phyloP scores from a whole-genome alignment of 2,329 filamentous ascomycete genomes.

The Sporothrix luriei region DNA sequence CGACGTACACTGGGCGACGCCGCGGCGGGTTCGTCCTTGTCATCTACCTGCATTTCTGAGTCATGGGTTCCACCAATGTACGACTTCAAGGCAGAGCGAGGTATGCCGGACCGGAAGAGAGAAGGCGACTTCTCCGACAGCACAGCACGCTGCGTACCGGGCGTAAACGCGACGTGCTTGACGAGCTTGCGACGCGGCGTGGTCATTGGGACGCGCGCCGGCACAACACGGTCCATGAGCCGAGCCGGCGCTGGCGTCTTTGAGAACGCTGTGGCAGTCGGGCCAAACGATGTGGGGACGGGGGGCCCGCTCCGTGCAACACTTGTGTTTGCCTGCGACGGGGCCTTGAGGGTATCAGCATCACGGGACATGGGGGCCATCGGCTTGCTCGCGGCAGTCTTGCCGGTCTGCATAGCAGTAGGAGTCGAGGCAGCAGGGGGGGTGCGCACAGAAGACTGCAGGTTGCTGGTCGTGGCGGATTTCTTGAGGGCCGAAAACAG shows the following conservation, averaged over 20 bases:
- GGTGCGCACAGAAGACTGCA: conserved; percentile 36
- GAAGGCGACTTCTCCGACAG: conserved; percentile 58
- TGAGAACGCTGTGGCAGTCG: conserved; percentile 40
- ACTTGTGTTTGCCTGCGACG: conserved; percentile 1
- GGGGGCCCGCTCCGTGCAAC: conserved; percentile 55
- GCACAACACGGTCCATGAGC: conserved; percentile 57
- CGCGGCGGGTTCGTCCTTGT: not conserved
- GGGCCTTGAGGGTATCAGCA: conserved; percentile 35
- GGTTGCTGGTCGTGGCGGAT: conserved; percentile 55
- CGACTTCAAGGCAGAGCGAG: conserved; percentile 47
- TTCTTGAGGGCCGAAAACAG: conserved; percentile 50
- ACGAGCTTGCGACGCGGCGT: conserved; percentile 67
- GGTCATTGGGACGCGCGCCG: conserved; percentile 56
- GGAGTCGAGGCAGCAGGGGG: not conserved
- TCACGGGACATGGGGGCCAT: not conserved
- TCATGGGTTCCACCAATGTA: conserved; percentile 35
- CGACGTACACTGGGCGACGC: conserved; percentile 33
- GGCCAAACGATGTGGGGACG: conserved; percentile 42
- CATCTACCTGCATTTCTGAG: conserved; percentile 9
- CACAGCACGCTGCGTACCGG: conserved; percentile 60
- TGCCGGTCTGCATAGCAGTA: conserved; percentile 23
- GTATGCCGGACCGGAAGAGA: conserved; percentile 54
- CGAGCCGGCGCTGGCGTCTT: conserved; percentile 52
- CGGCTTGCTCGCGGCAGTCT: not conserved
- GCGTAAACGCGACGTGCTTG: conserved; percentile 82